A percentile compares a stretch with the other conserved stretches of the same genome.
These are phyloP conservation scores for Omphalea diandra DNA, from an alignment of 441 rosid species.

Conservation along the genomic window DNA sequence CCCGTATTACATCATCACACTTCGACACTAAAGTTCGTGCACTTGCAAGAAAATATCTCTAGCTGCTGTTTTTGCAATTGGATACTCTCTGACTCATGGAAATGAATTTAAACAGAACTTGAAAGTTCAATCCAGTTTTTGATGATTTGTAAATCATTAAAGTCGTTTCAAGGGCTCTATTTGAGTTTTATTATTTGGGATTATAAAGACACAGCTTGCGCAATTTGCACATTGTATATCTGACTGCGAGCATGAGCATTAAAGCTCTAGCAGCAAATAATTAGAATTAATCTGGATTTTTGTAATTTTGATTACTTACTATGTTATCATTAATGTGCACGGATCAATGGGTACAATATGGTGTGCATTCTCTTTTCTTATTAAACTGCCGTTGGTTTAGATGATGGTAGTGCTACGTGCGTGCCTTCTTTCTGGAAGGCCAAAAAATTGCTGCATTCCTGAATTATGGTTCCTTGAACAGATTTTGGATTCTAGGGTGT, in stretches of 20 bases:
- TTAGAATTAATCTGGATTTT: neutral
- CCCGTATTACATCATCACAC: slow-evolving; percentile 83
- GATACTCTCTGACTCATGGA: neutral
- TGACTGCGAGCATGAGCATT: neutral
- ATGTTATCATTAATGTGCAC: neutral
- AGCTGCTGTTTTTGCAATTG: neutral
- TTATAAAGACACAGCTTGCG: neutral
- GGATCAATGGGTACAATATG: neutral
- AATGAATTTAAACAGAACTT: neutral
- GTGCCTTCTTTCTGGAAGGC: too few relatives aligned
- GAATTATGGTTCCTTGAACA: too few relatives aligned
- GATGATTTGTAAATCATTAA: neutral
- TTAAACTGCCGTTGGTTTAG: too few relatives aligned
- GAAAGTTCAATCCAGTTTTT: neutral
- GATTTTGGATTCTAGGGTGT: too few relatives aligned
- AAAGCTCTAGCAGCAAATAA: neutral
- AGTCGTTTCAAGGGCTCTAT: neutral
- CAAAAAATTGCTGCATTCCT: too few relatives aligned
- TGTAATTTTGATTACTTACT: slow-evolving; percentile 3
- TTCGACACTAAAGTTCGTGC: slow-evolving; percentile 94
- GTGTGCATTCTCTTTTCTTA: neutral
- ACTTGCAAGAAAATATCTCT: slow-evolving; percentile 88
- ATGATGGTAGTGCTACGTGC: too few relatives aligned
- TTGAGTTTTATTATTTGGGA: neutral
- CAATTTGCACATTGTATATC: neutral